These are phyloP conservation scores for Aspergillus brunneoviolaceus DNA, from an alignment of 2,329 filamentous ascomycete species.

Conservation along the genomic window DNA sequence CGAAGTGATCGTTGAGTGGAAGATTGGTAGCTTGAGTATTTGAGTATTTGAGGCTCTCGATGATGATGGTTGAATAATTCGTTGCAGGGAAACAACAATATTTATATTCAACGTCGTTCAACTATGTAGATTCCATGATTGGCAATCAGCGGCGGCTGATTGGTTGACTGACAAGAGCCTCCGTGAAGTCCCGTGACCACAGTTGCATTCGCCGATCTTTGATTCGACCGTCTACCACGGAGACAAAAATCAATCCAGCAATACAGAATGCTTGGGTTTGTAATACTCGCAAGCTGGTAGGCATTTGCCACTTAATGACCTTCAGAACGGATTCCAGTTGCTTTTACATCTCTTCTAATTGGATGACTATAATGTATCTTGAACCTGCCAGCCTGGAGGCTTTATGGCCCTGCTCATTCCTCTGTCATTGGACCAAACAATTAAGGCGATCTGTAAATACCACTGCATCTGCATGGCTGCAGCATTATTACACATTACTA, in stretches of 20 bases:
- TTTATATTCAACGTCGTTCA: conserved; percentile 1
- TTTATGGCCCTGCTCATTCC: too few species aligned
- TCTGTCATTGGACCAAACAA: background rate
- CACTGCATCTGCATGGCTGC: too few species aligned
- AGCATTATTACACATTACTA: too few species aligned
- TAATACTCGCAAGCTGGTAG: conserved; percentile 1
- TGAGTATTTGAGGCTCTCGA: background rate
- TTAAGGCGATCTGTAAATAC: too few species aligned
- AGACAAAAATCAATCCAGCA: background rate
- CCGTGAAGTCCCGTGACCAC: background rate
- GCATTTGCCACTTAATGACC: background rate
- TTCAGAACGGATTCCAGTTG: background rate
- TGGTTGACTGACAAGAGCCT: background rate
- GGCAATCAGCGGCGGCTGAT: background rate
- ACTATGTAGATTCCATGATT: background rate
- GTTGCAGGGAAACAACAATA: background rate
- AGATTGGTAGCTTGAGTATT: background rate
- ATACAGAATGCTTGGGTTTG: background rate
- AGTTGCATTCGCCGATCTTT: background rate
- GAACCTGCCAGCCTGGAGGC: too few species aligned
- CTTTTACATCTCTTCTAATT: background rate
- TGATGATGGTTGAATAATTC: background rate
- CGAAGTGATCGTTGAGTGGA: background rate
- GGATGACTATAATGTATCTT: background rate
- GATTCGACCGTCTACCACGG: background rate